Percentiles rank a stretch among this genome's conserved stretches.
Evolutionary conservation across 495 filamentous ascomycete genomes (phyloP).

Genomic region (Wilcoxina mikolae): DNA sequence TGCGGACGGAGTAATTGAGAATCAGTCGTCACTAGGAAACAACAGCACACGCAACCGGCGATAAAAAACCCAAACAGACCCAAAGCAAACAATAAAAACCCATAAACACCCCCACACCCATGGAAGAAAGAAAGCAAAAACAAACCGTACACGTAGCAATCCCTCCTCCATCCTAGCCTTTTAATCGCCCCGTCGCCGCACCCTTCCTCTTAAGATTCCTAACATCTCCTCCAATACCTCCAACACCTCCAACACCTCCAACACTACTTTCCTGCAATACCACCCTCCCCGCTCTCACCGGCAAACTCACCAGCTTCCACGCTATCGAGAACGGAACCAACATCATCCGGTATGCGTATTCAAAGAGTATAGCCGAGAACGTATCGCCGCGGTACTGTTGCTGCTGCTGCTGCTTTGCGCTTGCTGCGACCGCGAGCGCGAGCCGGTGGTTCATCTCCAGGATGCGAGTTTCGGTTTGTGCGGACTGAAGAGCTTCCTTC

Average conservation of each 20-base stretch:
- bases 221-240: neutral
- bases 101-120: neutral
- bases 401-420: neutral
- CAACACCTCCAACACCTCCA: neutral
- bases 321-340: neutral
- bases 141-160: neutral
- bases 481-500: conserved; percentile 51
- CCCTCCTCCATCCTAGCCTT: neutral
- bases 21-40: too few relatives aligned
- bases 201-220: neutral
- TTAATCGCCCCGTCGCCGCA: neutral
- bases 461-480: conserved; percentile 63
- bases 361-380: neutral
- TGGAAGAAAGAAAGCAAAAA: neutral
- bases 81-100: neutral
- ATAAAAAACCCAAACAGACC: neutral
- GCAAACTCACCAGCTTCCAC: neutral
- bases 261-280: too few relatives aligned
- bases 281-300: neutral
- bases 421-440: conserved; percentile 44
- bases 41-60: neutral
- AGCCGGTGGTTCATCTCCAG: conserved; percentile 51
- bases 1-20: too few relatives aligned
- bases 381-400: neutral
- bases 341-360: neutral